Evolutionary conservation across 345 rosid species (phyloP), one percentile per base, ranked within the genome.

Genomic region (Noccaea bulbosa): DNA sequence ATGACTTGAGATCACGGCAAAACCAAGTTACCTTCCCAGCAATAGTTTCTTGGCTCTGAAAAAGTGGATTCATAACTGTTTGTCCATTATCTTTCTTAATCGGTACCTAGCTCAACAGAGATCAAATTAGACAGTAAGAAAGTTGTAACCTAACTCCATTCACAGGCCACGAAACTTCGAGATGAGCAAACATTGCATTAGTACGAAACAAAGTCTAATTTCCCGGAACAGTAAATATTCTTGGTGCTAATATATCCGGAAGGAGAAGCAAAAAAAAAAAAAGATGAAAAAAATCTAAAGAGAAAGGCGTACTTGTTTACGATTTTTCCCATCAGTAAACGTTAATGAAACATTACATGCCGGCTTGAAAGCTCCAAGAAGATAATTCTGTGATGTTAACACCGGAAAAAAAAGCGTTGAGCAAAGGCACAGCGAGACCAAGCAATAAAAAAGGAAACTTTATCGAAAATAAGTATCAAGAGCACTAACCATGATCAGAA

Each of bases 281-380:
- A 24, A 2, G 27, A 2, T 9, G 11, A 30, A n/a, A 27, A 27
- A 54, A 35, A 27, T 8, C 11, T 22, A 15, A 8, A 20, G 24
- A 54, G 4, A 2, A 5, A 14, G 9, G 43, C 17, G 12, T 71
- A 91, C 99, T 88, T 89, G 93, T 81, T 91, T 91, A 49, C 96
- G 95, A 45, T 76, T 83, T 75, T 88, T 94, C 9, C 84, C 98
- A 86, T 94, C 96, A 12, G 84, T 41, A 72, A 91, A 88, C 2
- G 88, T 79, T 78, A 89, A 74, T 15, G 87, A 85, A 71, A 89
- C 78, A 64, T 83, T 89, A 77, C 98, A 89, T 0, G 98, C 86
- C 0, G 96, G 99, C 82, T 92, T 94, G 77, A 94, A 94, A 73
- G 99, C 99, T 84, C 97, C 98, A 61, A 92, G 81, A 41, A 92